Conservation (phyloP, 2,329 filamentous ascomycete genomes). For the Paecilomyces sp. region DNA sequence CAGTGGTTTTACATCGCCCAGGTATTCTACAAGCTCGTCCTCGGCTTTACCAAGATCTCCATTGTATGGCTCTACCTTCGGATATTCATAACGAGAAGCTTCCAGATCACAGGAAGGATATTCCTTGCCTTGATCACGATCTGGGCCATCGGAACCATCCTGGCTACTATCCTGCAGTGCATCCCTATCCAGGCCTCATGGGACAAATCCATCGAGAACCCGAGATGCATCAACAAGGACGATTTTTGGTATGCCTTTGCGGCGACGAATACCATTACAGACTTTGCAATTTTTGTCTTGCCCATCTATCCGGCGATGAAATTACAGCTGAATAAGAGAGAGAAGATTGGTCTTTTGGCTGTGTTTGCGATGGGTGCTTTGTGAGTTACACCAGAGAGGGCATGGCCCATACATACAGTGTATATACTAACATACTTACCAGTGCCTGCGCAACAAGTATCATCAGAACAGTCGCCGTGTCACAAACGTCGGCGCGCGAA, state of each 20-base stretch:
- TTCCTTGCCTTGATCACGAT: slow-evolving; percentile 22
- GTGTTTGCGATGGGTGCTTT: slow-evolving; percentile 28
- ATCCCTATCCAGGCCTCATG: slow-evolving; percentile 22
- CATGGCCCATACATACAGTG: not conserved
- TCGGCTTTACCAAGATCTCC: slow-evolving; percentile 27
- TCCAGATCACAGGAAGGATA: slow-evolving; percentile 17
- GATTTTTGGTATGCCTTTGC: slow-evolving; percentile 20
- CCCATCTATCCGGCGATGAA: slow-evolving; percentile 24
- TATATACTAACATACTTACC: not conserved
- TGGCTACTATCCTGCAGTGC: slow-evolving; percentile 26
- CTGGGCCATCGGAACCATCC: slow-evolving; percentile 21
- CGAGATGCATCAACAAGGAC: slow-evolving; percentile 20
- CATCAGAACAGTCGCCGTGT: slow-evolving; percentile 12
- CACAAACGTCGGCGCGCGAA: slow-evolving; percentile 6
- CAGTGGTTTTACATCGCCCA: slow-evolving; percentile 23
- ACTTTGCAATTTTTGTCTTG: slow-evolving; percentile 24
- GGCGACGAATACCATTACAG: slow-evolving; percentile 28
- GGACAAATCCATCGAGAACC: slow-evolving; percentile 18
- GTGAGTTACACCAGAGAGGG: slow-evolving; percentile 7
- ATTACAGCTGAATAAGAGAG: slow-evolving; percentile 24
- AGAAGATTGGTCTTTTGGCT: slow-evolving; percentile 24
- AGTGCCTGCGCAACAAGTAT: slow-evolving; percentile 16
- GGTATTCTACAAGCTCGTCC: slow-evolving; percentile 29
- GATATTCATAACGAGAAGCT: slow-evolving; percentile 22
- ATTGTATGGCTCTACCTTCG: slow-evolving; percentile 26